Base-by-base conservation (phyloP, 2,329 filamentous ascomycete species). In the Alternaria gansuensis region DNA sequence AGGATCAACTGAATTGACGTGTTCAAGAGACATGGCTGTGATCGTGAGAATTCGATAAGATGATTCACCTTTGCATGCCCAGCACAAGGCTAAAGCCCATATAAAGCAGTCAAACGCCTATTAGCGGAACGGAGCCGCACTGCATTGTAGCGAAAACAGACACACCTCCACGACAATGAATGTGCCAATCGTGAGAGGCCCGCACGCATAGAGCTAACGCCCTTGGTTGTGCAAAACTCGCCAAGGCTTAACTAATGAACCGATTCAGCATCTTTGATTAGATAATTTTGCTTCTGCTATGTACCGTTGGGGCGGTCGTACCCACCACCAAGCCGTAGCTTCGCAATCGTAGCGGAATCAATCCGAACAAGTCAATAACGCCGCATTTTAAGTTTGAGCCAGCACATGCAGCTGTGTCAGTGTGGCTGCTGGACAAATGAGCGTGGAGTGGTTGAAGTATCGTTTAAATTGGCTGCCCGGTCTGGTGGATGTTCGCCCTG, bases 1-100 rank as follows among this genome's bases (percentile, higher is more conserved):
- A 21, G 66, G 50, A 13, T 70, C 60, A 13, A 62, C 60, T 5
- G 64, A 68, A 21, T 69, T 60, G 24, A 64, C 51, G 5, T 63
- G 61, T 44, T 66, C 60, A n/a, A 69, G 54, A 46, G 63, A 55
- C 68, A 70, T 70, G 29, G n/a, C 37, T 34, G 23, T 21, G 34
- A 21, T 33, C 11, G 10, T 51, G 13, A 23, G 1, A 26, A 8
- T 31, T 36, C 21, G 26, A 40, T 13, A n/a, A 11, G 8, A 31
- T 10, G 6, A 21, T 33, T 24, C 29, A 10, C 7, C 29, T n/a
- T 9, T 13, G 8, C 7, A 24, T 48, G 10, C 14, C 8, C 21
- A 17, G 31, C 4, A 34, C 44, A 31, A 34, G 44, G 44, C 10
- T 21, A n/a, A n/a, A 48, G 21, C 21, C 21, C 31, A 48, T 48